Conservation (phyloP, 169 alveolate genomes). For the Eimeria sp. region DNA sequence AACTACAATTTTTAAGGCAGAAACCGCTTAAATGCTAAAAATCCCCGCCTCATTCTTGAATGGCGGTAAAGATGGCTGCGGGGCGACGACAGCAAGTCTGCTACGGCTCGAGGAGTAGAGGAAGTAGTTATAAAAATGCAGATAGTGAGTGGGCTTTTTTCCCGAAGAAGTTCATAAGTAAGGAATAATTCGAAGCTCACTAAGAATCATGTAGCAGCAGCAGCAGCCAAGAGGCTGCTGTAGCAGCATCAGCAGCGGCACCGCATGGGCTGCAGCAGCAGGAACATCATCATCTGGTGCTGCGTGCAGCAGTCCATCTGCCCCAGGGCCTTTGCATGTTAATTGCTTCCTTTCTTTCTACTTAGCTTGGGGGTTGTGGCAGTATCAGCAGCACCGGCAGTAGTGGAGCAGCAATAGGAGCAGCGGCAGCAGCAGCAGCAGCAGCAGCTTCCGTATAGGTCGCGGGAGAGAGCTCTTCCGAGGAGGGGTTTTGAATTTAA, state of each 20-base stretch:
- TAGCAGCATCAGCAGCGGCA: slow-evolving; percentile 76
- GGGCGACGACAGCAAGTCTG: slow-evolving; percentile 18
- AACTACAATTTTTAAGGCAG: background rate
- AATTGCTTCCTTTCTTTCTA: slow-evolving; percentile 67
- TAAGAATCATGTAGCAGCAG: slow-evolving; percentile 59
- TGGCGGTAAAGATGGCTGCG: slow-evolving; percentile 12
- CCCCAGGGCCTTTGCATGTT: slow-evolving; percentile 75
- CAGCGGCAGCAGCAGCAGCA: slow-evolving; percentile 64
- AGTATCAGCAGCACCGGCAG: slow-evolving; percentile 77
- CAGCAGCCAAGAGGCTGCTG: slow-evolving; percentile 48
- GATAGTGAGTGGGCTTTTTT: background rate
- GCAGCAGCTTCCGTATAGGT: slow-evolving; percentile 76
- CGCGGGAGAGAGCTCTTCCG: slow-evolving; percentile 60
- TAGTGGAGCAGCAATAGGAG: slow-evolving; percentile 75
- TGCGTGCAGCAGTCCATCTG: slow-evolving; percentile 76
- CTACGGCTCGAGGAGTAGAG: background rate
- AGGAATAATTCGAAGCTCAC: background rate
- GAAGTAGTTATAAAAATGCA: slow-evolving; percentile 4
- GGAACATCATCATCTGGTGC: slow-evolving; percentile 65
- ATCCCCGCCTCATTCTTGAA: slow-evolving; percentile 4
- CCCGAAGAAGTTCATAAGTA: background rate
- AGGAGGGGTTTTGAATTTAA: slow-evolving; percentile 7
- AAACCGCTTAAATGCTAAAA: background rate
- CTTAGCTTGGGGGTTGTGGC: slow-evolving; percentile 69
- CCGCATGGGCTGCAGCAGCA: slow-evolving; percentile 78